Base-by-base conservation (phyloP, 148 eudicot genomes). In the Spergularia bocconei region DNA sequence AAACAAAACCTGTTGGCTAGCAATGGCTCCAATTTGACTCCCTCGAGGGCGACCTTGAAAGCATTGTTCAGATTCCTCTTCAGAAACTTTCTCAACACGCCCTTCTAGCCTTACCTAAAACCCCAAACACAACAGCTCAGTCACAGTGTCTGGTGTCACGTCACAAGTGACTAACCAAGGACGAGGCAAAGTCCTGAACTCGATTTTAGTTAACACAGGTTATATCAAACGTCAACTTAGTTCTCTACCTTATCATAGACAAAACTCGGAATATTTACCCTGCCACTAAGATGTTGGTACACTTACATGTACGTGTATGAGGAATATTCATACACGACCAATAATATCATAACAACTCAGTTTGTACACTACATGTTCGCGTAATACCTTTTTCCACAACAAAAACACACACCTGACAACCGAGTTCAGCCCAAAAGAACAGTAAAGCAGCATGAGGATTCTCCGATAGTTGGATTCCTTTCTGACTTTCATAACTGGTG, bases 1-100 rank as follows among this genome's bases (percentile, higher is more conserved):
- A 23, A 63, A 36, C 20, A 25, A 69, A 80, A 92, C 99, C 97
- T 96, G 99, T 67, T 85, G 81, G 91, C 94, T 91, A 80, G 79
- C 99, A 74, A 89, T 79, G 66, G 99, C 98, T 79, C 99, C 98
- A 83, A 96, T 89, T 82, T 96, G 99, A 87, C 93, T 96, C 80
- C 97, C 99, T 36, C 94, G 86, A 68, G 98, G 99, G 67, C 95
- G 99, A 52, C 91, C 91, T 78, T 91, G 96, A 80, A 96, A 96
- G 77, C 91, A 96, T 20, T 81, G 84, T 64, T 92, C 97, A 75
- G 99, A 92, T 81, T 92, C 98, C 67, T 88, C 97, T 21, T 91
- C 98, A 57, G 98, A 85, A 71, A 92, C 97, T 76, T 92, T 92
- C 65, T 88, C 85, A 75, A 96, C 98, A 50, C 84, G 75, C 61